Evolutionary conservation across 108 stramenopile genomes (phyloP), one percentile per base, ranked within the genome.

Genomic region (Nitzschia palea): DNA sequence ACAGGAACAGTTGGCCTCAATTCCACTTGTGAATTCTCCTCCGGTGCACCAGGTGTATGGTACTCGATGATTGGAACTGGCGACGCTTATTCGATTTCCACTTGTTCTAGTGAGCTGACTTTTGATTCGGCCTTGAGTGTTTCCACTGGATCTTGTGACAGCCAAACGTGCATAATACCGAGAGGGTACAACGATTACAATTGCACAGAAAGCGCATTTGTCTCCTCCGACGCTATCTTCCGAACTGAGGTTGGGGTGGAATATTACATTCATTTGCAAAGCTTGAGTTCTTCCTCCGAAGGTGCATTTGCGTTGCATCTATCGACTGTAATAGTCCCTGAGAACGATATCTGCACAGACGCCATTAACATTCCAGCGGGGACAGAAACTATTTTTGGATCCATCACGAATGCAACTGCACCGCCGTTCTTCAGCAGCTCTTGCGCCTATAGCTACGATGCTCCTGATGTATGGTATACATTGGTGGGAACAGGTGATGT

Each of bases 401-500:
- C 44, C 10, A 64, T 47, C 8, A 9, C 23, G 17, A 31, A 64
- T 50, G 44, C 62, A 26, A 64, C 62, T 14, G 18, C 0, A 12
- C 14, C 40, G 9, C n/a, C n/a, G n/a, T 9, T 9, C 9, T 9
- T 14, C 40, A 14, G n/a, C n/a, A n/a, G n/a, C n/a, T n/a, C n/a
- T n/a, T n/a, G n/a, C n/a, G n/a, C n/a, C n/a, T n/a, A n/a, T n/a
- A n/a, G 29, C 30, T 56, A 8, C 8, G 5, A 55, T 55, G 53
- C 64, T 1, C 55, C 54, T n/a, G 71, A 64, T 28, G 29, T 57
- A 8, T 73, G 71, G 71, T 73, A 54, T 34, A 32, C 44, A 4
- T 32, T 73, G n/a, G 34, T 28, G 20, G 71, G 71, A 57, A 73
- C 63, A 31, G 71, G 71, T 37, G 44, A 57, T 9, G 55, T 37